Conservation (phyloP, 192 early-diverging fungal species). For the Umbelopsis sp. region DNA sequence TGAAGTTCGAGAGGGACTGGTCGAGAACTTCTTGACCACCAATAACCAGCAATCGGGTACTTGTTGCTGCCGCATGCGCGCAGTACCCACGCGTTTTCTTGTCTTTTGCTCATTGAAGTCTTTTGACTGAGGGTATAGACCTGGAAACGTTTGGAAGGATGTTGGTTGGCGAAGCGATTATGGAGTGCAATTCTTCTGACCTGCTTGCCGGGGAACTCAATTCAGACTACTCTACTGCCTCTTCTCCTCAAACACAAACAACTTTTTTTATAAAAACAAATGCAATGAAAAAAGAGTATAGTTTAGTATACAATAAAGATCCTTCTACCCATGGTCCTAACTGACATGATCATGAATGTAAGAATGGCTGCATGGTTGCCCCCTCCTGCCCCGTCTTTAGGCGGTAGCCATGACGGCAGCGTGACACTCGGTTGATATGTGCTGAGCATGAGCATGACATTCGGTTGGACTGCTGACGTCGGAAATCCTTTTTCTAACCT, state of each 20-base stretch:
- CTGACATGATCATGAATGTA: too few relatives aligned
- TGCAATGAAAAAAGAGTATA: not conserved
- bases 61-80: constrained; percentile 23
- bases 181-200: constrained; percentile 37
- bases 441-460: too few relatives aligned
- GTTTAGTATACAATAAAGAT: too few relatives aligned
- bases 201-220: constrained; percentile 31
- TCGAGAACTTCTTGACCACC: constrained; percentile 19
- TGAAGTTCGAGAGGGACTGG: constrained; percentile 25
- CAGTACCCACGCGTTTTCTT: constrained; percentile 9
- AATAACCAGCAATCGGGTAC: constrained; percentile 27
- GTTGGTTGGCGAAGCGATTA: constrained; percentile 32
- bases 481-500: not conserved
- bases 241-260: not conserved
- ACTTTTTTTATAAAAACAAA: not conserved
- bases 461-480: constrained; percentile 2
- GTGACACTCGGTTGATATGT: too few relatives aligned
- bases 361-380: not conserved
- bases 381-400: not conserved
- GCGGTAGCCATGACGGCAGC: too few relatives aligned
- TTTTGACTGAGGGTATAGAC: constrained; percentile 13
- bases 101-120: constrained; percentile 24
- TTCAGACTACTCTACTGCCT: constrained; percentile 41
- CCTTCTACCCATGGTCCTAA: too few relatives aligned
- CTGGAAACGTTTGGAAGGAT: constrained; percentile 21